phyloP scores from a whole-genome alignment of 2,329 filamentous ascomycete species.

The Epichloe sibirici region DNA sequence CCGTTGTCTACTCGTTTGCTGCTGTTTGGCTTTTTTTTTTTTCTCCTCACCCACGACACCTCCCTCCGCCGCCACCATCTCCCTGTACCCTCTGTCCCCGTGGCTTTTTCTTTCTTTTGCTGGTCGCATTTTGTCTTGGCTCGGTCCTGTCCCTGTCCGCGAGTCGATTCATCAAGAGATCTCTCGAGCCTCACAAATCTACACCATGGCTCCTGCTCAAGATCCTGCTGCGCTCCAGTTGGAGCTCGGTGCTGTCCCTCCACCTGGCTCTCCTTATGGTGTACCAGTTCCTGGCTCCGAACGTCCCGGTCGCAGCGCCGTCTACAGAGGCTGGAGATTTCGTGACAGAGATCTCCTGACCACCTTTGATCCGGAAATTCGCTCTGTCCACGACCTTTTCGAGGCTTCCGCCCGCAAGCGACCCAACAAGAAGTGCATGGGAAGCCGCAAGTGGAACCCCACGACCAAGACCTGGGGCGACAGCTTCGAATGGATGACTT shows the following conservation, averaged over 20 bases:
- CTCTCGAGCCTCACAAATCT: background rate
- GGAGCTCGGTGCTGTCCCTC: conserved; percentile 50
- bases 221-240: conserved; percentile 29
- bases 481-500: conserved; percentile 74
- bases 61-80: background rate
- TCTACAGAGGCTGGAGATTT: conserved; percentile 78
- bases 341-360: conserved; percentile 58
- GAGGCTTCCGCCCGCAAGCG: conserved; percentile 51
- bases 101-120: background rate
- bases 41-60: background rate
- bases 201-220: conserved; percentile 21
- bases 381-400: conserved; percentile 71
- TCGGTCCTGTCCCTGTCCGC: background rate
- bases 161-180: conserved; percentile 4
- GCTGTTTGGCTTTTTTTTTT: conserved; percentile 1
- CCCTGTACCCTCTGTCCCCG: background rate
- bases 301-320: conserved; percentile 54
- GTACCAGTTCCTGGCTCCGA: conserved; percentile 65
- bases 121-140: background rate
- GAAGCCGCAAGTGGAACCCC: conserved; percentile 68
- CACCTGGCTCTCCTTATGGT: conserved; percentile 66
- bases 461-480: conserved; percentile 59
- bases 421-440: conserved; percentile 63
- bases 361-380: conserved; percentile 57
- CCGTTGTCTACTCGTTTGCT: background rate